Evolutionary conservation across 108 stramenopile species (phyloP), one percentile per base, ranked within the genome.

Genomic region (Parietichytrium sp.): DNA sequence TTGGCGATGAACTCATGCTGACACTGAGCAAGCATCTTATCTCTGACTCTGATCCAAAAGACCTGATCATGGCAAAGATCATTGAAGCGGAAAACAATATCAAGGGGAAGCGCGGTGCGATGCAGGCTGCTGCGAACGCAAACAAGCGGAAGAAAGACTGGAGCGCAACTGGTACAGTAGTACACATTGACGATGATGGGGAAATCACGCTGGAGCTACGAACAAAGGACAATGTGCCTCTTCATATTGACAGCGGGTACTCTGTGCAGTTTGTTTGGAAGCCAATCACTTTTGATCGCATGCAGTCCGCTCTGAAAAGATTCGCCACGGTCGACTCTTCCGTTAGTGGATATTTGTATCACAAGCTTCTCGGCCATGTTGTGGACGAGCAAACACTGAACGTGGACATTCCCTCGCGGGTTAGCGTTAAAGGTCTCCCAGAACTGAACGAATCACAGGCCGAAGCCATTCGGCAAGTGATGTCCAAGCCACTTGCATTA

Each of bases 181-280:
- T 97, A 54, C 90, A 95, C 81, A 87, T 89, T 50, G 93, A 95
- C 49, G 80, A 88, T 27, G 96, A 98, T 83, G 94, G 96, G 36
- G 94, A 97, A 82, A 93, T 98, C 42, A 91, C 91, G 61, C 80
- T 96, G 54, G 96, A 96, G 84, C 80, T 97, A 54, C 10, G 38
- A 25, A 51, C 82, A 16, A 83, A 89, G 25, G 78, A 79, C 48
- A 79, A 85, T 31, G 90, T 84, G 12, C 81, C 84, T 7, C 82
- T 86, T 10, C 51, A 92, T 42, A 90, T 97, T 84, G 86, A 91
- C 3, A 94, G 95, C 83, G 95, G 95, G 72, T 98, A 91, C 82
- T 81, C 91, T 79, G 93, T 97, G n/a, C 94, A 96, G 61, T 96
- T 96, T 82, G 94, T 99, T 81, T 99, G 98, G 98, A 97, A 97